These are phyloP conservation scores for Penicillium sp. DNA, from an alignment of 2,329 filamentous ascomycete species.

Conservation along the genomic window DNA sequence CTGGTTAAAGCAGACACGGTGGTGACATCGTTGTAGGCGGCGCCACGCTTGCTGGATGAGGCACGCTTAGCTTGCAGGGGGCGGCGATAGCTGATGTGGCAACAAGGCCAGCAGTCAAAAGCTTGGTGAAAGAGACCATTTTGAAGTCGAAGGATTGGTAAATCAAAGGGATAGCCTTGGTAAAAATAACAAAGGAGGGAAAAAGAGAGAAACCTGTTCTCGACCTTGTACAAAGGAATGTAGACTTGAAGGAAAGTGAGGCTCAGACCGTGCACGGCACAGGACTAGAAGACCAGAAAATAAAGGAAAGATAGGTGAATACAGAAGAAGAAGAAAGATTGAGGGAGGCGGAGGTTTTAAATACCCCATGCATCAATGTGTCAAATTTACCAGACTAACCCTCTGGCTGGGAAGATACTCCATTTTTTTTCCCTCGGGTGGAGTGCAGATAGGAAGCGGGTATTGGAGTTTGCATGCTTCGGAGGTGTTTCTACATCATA, in stretches of 20 bases:
- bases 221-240: constrained; percentile 12
- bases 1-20: constrained; percentile 33
- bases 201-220: constrained; percentile 28
- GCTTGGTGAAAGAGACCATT: constrained; percentile 41
- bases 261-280: constrained; percentile 35
- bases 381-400: constrained; percentile 7
- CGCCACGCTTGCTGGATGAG: constrained; percentile 29
- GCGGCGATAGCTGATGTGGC: constrained; percentile 35
- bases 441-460: neutral
- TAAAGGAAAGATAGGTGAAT: constrained; percentile 13
- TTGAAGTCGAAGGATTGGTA: constrained; percentile 10
- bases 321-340: constrained; percentile 5
- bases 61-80: constrained; percentile 26
- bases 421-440: constrained; percentile 5
- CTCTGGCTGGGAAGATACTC: constrained; percentile 6
- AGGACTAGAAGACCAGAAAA: constrained; percentile 21
- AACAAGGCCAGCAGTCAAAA: constrained; percentile 35
- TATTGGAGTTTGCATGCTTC: neutral
- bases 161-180: constrained; percentile 6
- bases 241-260: constrained; percentile 25
- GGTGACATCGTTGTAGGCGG: constrained; percentile 41
- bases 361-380: constrained; percentile 4
- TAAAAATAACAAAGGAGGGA: constrained; percentile 10
- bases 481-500: neutral
- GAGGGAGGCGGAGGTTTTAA: constrained; percentile 8